Percentiles rank a stretch among this genome's conserved stretches.
Conservation (phyloP, 2,329 filamentous ascomycete genomes). For the Monosporascus ibericus region DNA sequence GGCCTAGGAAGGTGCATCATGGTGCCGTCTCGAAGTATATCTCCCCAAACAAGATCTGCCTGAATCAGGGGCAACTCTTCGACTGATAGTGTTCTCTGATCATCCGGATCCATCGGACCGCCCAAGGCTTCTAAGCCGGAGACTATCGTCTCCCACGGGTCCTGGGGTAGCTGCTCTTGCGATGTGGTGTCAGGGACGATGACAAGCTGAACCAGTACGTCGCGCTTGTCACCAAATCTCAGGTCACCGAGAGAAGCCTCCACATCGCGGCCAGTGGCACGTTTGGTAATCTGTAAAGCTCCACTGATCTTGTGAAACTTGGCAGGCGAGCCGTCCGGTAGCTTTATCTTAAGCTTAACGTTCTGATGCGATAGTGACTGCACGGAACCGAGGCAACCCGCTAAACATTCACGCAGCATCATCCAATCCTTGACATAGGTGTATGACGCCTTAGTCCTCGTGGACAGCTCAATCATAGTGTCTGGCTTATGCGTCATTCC, state of each 20-base stretch:
- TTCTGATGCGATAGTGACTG: constrained; percentile 98
- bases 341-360: constrained; percentile 86
- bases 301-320: constrained; percentile 99
- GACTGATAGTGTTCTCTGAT: constrained; percentile 74
- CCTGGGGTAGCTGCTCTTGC: constrained; percentile 81
- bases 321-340: constrained; percentile 93
- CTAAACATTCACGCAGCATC: constrained; percentile 96
- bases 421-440: constrained; percentile 99
- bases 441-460: constrained; percentile 91
- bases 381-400: constrained; percentile 84
- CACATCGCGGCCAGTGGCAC: constrained; percentile 87
- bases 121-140: constrained; percentile 91
- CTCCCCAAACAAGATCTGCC: constrained; percentile 87
- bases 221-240: constrained; percentile 88
- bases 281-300: constrained; percentile 91
- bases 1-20: constrained; percentile 81
- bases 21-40: constrained; percentile 84
- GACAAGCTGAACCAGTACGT: constrained; percentile 88
- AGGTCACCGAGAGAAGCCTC: constrained; percentile 89
- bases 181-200: constrained; percentile 80
- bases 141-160: constrained; percentile 95
- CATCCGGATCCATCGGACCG: constrained; percentile 79
- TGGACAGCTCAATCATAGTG: constrained; percentile 96
- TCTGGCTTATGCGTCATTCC: constrained; percentile 97
- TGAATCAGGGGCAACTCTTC: constrained; percentile 95